Conservation (phyloP, 345 rosid genomes). For the Eucalyptus sideroxylon region DNA sequence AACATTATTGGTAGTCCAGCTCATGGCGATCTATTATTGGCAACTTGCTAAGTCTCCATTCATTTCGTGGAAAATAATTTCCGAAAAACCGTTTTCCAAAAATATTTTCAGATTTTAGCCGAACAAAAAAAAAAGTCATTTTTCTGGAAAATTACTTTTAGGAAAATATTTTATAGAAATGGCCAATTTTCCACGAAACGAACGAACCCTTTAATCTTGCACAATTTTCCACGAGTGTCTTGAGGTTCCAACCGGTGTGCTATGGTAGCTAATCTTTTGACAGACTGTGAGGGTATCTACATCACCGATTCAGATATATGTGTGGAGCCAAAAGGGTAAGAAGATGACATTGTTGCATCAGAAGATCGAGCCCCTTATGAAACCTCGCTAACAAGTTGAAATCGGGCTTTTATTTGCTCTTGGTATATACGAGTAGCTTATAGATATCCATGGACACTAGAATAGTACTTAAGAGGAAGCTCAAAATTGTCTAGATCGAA, state of each 20-base stretch:
- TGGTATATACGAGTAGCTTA: not conserved
- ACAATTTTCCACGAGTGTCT: not conserved
- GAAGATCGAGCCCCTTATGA: not conserved
- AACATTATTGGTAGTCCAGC: not conserved
- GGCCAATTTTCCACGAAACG: no score
- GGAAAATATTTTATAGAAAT: no score
- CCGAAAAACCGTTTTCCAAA: no score
- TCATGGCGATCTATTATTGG: no score
- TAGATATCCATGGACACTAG: not conserved
- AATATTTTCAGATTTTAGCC: no score
- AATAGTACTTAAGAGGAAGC: not conserved
- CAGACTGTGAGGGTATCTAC: not conserved
- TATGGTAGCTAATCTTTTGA: not conserved
- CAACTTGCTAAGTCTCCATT: not conserved
- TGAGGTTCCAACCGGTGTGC: not conserved
- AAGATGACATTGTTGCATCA: not conserved
- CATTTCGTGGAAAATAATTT: no score
- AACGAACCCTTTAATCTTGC: no score
- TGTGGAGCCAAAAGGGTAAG: not conserved
- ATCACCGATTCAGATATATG: accelerated
- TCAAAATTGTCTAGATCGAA: not conserved
- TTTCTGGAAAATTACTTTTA: no score
- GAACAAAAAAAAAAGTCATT: no score
- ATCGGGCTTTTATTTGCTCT: not conserved
- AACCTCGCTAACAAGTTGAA: not conserved